Evolutionary conservation across 306 rosid species (phyloP).

Genomic region (Erythrophleum fordii): DNA sequence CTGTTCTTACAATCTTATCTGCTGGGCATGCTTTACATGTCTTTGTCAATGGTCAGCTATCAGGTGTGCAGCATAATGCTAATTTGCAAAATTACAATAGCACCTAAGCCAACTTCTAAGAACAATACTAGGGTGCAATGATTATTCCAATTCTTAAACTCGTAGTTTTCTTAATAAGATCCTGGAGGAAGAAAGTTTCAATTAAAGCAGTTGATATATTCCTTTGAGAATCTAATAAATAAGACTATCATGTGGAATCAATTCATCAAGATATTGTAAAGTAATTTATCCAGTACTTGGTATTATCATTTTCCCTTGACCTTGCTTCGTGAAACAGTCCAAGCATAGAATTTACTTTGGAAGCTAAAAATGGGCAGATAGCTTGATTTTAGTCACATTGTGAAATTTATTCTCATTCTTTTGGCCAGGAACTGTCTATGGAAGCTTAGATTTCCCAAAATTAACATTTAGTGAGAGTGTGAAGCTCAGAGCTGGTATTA

Average conservation of each 20-base stretch:
- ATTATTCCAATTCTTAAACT: background rate
- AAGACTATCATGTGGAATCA: background rate
- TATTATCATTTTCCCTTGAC: background rate
- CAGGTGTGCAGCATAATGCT: constrained; percentile 58
- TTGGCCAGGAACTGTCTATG: constrained; percentile 78
- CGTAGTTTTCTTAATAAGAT: background rate
- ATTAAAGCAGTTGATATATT: background rate
- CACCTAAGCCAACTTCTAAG: background rate
- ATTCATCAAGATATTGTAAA: background rate
- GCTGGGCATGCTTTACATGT: constrained; percentile 99
- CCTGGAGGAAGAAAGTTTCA: background rate
- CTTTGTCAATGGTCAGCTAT: constrained; percentile 75
- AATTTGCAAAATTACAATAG: constrained; percentile 1
- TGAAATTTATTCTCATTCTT: constrained; percentile 27
- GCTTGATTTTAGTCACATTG: constrained; percentile 20
- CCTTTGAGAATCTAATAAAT: background rate
- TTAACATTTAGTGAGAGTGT: constrained; percentile 74
- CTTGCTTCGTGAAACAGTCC: background rate
- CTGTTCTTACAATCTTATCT: constrained; percentile 75
- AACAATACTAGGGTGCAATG: constrained; percentile 11
- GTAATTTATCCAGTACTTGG: constrained; percentile 24
- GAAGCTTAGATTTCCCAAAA: constrained; percentile 87
- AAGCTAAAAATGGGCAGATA: constrained; percentile 30
- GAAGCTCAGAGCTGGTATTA: constrained; percentile 80
- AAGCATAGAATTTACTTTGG: background rate